Percentiles rank a stretch among this genome's conserved stretches.
Evolutionary conservation across 441 rosid genomes (phyloP).

Genomic region (Hura crepitans): DNA sequence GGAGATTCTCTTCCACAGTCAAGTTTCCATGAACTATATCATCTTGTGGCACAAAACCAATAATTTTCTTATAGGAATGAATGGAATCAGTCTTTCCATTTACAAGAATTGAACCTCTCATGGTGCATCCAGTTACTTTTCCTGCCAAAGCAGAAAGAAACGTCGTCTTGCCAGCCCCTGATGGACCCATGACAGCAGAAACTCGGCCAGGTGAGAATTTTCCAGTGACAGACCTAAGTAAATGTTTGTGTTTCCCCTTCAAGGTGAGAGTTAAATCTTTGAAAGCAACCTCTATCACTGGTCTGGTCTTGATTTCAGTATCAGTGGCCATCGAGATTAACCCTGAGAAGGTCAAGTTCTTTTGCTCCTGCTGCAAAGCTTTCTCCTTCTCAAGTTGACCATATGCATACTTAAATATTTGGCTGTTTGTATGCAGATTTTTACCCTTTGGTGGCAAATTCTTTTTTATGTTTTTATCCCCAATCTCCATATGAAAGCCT

Average conservation of each 20-base stretch:
- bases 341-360: slow-evolving; percentile 87
- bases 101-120: slow-evolving; percentile 66
- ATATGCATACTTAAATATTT: slow-evolving; percentile 91
- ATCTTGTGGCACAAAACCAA: slow-evolving; percentile 95
- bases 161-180: slow-evolving; percentile 99
- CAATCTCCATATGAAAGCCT: slow-evolving; percentile 70
- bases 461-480: slow-evolving; percentile 61
- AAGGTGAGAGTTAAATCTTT: slow-evolving; percentile 77
- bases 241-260: slow-evolving; percentile 76
- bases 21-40: slow-evolving; percentile 98
- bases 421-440: slow-evolving; percentile 83
- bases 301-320: slow-evolving; percentile 61
- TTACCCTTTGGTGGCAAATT: slow-evolving; percentile 75
- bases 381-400: slow-evolving; percentile 94
- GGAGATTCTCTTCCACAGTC: slow-evolving; percentile 89
- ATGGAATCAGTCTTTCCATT: slow-evolving; percentile 78
- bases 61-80: slow-evolving; percentile 79
- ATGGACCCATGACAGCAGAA: slow-evolving; percentile 98
- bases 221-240: slow-evolving; percentile 84
- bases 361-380: slow-evolving; percentile 76
- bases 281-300: slow-evolving; percentile 66
- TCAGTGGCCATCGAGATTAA: slow-evolving; percentile 81
- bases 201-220: slow-evolving; percentile 84
- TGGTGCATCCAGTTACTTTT: slow-evolving; percentile 69
- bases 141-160: slow-evolving; percentile 93